Percentiles rank a stretch among this genome's conserved stretches.
Conservation (phyloP, 495 filamentous ascomycete species). For the Staphylotrichum tortipilum region DNA sequence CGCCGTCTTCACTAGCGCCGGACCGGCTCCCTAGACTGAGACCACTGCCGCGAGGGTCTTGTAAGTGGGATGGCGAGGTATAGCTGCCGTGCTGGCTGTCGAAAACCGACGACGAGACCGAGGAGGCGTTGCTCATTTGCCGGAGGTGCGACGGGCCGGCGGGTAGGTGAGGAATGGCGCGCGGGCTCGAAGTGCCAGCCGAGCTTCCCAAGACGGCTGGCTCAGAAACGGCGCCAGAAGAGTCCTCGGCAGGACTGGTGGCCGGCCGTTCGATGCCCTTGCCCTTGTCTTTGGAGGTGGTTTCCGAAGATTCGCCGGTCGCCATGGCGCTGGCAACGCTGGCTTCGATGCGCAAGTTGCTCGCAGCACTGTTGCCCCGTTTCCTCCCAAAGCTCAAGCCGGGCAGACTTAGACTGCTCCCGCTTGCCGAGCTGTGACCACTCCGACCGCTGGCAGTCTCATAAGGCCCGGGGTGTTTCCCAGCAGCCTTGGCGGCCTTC, state of each 20-base stretch:
- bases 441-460: constrained; percentile 26
- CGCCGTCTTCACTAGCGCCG: constrained; percentile 30
- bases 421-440: constrained; percentile 40
- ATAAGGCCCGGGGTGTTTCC: constrained; percentile 44
- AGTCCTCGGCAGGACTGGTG: constrained; percentile 10
- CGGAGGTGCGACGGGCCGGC: constrained; percentile 59
- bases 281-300: constrained; percentile 53
- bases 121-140: constrained; percentile 76
- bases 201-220: constrained; percentile 5
- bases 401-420: constrained; percentile 42
- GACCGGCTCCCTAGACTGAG: constrained; percentile 33
- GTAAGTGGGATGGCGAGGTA: constrained; percentile 29
- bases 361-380: constrained; percentile 47
- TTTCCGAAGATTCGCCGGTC: constrained; percentile 13
- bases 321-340: constrained; percentile 27
- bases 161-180: constrained; percentile 35
- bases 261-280: constrained; percentile 63
- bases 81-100: constrained; percentile 55
- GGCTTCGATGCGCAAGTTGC: constrained; percentile 40
- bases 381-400: constrained; percentile 40
- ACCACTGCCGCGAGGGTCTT: constrained; percentile 41
- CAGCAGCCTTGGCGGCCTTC: constrained; percentile 61
- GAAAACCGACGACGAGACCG: constrained; percentile 62
- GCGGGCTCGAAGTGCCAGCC: constrained; percentile 13
- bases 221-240: constrained; percentile 10